phyloP scores from a whole-genome alignment of 805 yeast species.

The Kurtzmaniella fragi region DNA sequence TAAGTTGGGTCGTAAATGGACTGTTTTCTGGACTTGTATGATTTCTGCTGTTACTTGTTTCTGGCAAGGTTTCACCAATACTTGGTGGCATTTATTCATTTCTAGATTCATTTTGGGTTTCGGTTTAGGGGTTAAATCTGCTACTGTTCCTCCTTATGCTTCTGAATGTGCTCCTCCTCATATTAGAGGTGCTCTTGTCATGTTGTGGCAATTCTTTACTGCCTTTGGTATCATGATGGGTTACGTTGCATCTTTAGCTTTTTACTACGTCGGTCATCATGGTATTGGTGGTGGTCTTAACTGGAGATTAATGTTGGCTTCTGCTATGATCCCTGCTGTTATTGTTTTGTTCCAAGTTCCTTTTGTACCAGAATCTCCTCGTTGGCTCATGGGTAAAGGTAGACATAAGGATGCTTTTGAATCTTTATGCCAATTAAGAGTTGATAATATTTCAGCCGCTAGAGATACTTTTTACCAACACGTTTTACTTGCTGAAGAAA shows the following conservation, averaged over 20 bases:
- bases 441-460: slow-evolving; percentile 50
- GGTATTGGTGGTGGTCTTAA: slow-evolving; percentile 45
- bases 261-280: slow-evolving; percentile 46
- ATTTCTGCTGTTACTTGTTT: slow-evolving; percentile 57
- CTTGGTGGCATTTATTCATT: slow-evolving; percentile 56
- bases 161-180: slow-evolving; percentile 58
- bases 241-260: slow-evolving; percentile 54
- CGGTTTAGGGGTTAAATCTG: slow-evolving; percentile 63
- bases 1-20: slow-evolving; percentile 53
- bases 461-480: slow-evolving; percentile 59
- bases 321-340: slow-evolving; percentile 52
- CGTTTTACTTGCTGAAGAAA: slow-evolving; percentile 54
- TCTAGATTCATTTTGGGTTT: slow-evolving; percentile 56
- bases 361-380: slow-evolving; percentile 64
- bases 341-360: slow-evolving; percentile 46
- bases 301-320: slow-evolving; percentile 67
- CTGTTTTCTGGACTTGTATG: slow-evolving; percentile 55
- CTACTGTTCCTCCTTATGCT: slow-evolving; percentile 63
- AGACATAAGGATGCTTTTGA: slow-evolving; percentile 45
- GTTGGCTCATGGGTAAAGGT: slow-evolving; percentile 59
- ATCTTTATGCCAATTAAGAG: slow-evolving; percentile 44
- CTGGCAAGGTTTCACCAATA: slow-evolving; percentile 64
- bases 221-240: slow-evolving; percentile 72
- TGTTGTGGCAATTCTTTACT: slow-evolving; percentile 74
- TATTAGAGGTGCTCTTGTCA: slow-evolving; percentile 60